Base-by-base conservation (phyloP, 1,139 yeast species). In the Magnusiomyces paraingens region DNA sequence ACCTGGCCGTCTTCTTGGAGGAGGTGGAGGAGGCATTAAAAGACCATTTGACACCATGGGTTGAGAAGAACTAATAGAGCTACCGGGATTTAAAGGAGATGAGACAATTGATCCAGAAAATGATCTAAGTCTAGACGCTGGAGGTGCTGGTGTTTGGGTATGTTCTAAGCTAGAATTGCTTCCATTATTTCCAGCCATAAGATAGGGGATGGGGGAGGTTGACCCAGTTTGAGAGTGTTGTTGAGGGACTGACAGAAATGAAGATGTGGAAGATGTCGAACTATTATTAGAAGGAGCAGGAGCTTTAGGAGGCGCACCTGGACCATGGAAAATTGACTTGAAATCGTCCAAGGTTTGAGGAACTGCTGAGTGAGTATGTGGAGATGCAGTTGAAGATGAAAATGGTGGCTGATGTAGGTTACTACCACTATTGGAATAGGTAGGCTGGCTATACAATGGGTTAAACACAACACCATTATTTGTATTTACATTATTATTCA, bases 21-120 rank as follows among this genome's bases (percentile, higher is more conserved):
- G 53, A n/a, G 53, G 53, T 4, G 50, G 50, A 15, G 50, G 50
- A 3, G 53, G 53, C 50, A 47, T 41, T 12, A 47, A 17, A 18
- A 47, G 21, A 12, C 53, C 53, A 22, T 45, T 46, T 15, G 49
- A 47, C 26, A 48, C 20, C 4, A 48, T 26, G 11, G 40, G 40
- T 36, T n/a, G 40, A 36, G 40, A n/a, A 36, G 17, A 26, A 8
- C 32, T 26, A 26, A 26, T 8, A 26, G 32, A 26, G 4, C 32
- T 8, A 8, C 32, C 32, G 4, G 40, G 40, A 4, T n/a, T n/a
- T 36, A 36, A 36, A 36, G 36, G 36, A 10, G 40, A 36, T 11
- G 40, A n/a, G 4, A 14, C 17, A 5, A 4, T 36, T 36, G 17
- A 12, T 14, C 40, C 17, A n/a, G 40, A 36, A 36, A 36, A 36